Base-by-base conservation (phyloP, 2,329 filamentous ascomycete genomes). In the Samsoniella hepiali region DNA sequence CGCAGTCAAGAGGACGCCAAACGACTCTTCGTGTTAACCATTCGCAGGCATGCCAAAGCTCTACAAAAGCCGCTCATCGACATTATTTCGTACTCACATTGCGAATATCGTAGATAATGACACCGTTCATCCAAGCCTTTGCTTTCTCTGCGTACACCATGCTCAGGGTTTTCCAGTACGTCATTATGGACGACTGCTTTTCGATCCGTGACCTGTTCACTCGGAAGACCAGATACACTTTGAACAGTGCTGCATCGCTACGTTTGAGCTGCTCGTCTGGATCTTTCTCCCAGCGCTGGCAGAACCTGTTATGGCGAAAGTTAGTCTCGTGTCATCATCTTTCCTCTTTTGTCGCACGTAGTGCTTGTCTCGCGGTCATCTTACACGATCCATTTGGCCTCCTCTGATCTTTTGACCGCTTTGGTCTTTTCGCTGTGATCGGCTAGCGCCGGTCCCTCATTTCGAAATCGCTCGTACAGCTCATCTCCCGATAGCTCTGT, bases 61-160 rank as follows among this genome's bases (percentile, higher is more conserved):
- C 81, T 98, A 34, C 95, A 99, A 77, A 91, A 93, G 62, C 96
- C 92, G 36, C 86, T 99, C 40, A 83, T 96, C 66, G 91, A 90
- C 67, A 90, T 98, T 11, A 7, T n/a, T 34, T 44, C 38, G 7
- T 8, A 45, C 55, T 58, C 36, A 58, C 38, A 36, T 58, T 58
- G 38, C 55, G 55, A 45, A 58, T 44, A 4, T 58, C 55, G 17
- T 42, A 58, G 38, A 58, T 36, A 29, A 47, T 58, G 6, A 7
- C 17, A 34, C 45, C 38, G 31, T 36, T 58, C 55, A 58, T 58
- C 38, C 22, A 47, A 11, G 55, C 29, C 32, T 36, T 40, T 29
- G 34, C 29, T 31, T 58, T 58, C 42, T 58, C 15, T n/a, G 55
- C 38, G 45, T 58, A 58, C 3, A 58, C 29, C 55, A 58, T 58